Evolutionary conservation across 2,329 filamentous ascomycete genomes (phyloP).

Genomic region (Colletotrichum limetticola): DNA sequence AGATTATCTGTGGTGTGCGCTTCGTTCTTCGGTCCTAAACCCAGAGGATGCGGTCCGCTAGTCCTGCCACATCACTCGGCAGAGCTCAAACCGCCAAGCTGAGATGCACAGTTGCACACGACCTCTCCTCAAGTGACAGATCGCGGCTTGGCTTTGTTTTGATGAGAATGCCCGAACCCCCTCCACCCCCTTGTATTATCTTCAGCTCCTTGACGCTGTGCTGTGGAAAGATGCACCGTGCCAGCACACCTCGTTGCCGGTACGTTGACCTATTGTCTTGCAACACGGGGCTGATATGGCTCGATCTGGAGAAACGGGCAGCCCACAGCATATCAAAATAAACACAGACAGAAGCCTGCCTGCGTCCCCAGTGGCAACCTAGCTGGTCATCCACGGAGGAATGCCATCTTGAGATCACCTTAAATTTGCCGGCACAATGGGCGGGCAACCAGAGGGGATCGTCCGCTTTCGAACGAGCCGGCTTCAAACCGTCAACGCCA

Average conservation of each 20-base stretch:
- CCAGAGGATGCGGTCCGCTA: conserved; percentile 8
- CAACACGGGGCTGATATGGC: background rate
- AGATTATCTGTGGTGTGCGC: conserved; percentile 4
- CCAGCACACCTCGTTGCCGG: background rate
- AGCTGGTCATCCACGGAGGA: background rate
- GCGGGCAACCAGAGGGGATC: background rate
- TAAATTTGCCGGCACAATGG: background rate
- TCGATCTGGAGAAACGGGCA: background rate
- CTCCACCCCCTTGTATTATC: background rate
- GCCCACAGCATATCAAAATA: conserved; percentile 3
- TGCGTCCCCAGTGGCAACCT: conserved; percentile 17
- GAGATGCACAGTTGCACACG: conserved; percentile 21
- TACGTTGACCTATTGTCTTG: conserved; percentile 8
- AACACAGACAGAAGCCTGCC: conserved; percentile 1
- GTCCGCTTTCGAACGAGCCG: background rate
- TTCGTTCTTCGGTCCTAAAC: background rate
- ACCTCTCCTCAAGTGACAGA: conserved; percentile 9
- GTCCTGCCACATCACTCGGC: conserved; percentile 19
- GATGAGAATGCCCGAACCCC: background rate
- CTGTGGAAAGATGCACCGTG: background rate
- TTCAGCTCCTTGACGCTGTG: background rate
- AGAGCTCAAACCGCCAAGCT: conserved; percentile 30
- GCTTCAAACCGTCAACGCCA: conserved; percentile 1
- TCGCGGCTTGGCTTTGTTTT: conserved; percentile 20
- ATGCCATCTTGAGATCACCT: conserved; percentile 4